Evolutionary conservation across 169 alveolate genomes (phyloP), one percentile per base, ranked within the genome.

Genomic region (Cryptosporidium canis): DNA sequence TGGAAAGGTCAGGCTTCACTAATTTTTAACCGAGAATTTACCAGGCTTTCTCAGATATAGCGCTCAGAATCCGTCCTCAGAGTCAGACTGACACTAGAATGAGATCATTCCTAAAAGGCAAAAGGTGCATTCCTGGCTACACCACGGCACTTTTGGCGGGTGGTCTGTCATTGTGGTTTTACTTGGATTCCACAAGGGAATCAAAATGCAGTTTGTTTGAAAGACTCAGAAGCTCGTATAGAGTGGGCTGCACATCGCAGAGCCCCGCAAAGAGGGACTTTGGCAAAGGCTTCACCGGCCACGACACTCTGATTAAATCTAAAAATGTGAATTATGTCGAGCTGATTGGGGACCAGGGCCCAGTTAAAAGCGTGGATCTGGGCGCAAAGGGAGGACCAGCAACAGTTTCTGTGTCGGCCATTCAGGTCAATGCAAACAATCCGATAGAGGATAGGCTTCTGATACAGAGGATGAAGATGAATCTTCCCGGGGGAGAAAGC

Each of bases 361-460:
- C 87, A 14, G 31, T 70, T 9, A 70, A 55, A n/a, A 55, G 18
- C n/a, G 14, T 48, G 18, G 29, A 18, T 55, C 33, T 77, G 12
- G 63, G 66, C n/a, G 8, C 33, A 8, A 5, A 55, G n/a, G 58
- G 12, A n/a, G 31, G 8, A 4, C 61, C 66, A n/a, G 45, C 61
- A 16, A 77, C 21, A 27, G 24, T 77, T 4, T 77, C 87, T 1
- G 21, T 44, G 11, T 39, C 65, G 14, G 87, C 87, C 5, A 61
- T 61, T 29, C 87, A 77, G 61, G 72, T 58, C 21, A 77, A 77
- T 77, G 87, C 87, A 37, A 77, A 77, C 35, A 61, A 77, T 24
- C 87, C 87, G 39, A 77, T 77, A 41, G 87, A 77, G 58, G 87
- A 77, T 35, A 77, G 87, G 8, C 11, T 77, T 18, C n/a, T 77